These are phyloP conservation scores for Ceratocystis papillata DNA, from an alignment of 2,329 filamentous ascomycete genomes.

Conservation along the genomic window DNA sequence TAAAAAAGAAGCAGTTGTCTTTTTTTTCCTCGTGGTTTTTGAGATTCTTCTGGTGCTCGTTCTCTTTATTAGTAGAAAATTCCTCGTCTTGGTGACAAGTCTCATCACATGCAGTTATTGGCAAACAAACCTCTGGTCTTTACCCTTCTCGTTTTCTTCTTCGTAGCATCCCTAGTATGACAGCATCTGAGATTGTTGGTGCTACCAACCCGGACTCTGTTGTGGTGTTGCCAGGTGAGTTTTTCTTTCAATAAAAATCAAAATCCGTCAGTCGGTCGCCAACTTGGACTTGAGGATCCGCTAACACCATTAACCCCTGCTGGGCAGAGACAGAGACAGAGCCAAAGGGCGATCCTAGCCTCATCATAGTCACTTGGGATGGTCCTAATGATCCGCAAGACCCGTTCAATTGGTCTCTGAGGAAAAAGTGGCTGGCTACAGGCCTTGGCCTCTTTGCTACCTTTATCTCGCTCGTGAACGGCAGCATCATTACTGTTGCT, in stretches of 20 bases:
- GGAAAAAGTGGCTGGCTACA: slow-evolving; percentile 33
- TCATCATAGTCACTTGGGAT: slow-evolving; percentile 47
- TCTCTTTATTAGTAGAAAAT: too few relatives aligned
- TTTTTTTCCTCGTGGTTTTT: background rate
- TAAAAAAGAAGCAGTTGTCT: background rate
- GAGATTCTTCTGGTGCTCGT: background rate
- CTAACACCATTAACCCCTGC: background rate
- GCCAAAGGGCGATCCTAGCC: slow-evolving; percentile 11
- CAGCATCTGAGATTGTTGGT: background rate
- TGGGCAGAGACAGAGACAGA: slow-evolving; percentile 11
- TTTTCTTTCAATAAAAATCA: background rate
- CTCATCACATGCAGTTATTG: background rate
- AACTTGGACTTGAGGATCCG: background rate
- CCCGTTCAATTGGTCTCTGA: slow-evolving; percentile 57
- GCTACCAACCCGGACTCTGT: slow-evolving; percentile 9
- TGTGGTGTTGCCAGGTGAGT: slow-evolving; percentile 6
- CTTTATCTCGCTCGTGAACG: slow-evolving; percentile 25
- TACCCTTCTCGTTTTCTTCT: background rate
- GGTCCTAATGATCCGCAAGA: slow-evolving; percentile 49
- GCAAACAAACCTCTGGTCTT: background rate
- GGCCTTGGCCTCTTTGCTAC: slow-evolving; percentile 31
- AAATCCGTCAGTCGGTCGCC: background rate
- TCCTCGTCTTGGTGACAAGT: too few relatives aligned
- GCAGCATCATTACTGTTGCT: slow-evolving; percentile 24
- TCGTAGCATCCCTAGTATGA: background rate